Evolutionary conservation across 2,329 filamentous ascomycete genomes (phyloP).

Genomic region (Colletotrichum noveboracense): DNA sequence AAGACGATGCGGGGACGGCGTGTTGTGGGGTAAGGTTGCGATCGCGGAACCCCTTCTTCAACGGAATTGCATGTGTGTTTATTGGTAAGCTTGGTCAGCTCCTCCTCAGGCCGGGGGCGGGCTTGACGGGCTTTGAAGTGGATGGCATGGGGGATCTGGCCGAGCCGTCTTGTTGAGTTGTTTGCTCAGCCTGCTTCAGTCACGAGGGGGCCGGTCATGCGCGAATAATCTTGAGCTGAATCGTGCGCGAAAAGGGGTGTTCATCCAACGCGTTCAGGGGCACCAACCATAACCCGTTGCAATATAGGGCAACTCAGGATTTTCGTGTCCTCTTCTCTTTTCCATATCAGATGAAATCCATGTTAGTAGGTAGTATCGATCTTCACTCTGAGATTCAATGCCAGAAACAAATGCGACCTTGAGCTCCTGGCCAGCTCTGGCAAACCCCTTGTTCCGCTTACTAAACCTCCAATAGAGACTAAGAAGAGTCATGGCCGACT

Average conservation of each 20-base stretch:
- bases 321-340: neutral
- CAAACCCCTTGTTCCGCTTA: neutral
- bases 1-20: conserved; percentile 7
- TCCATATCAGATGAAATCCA: neutral
- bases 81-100: neutral
- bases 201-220: neutral
- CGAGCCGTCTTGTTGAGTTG: neutral
- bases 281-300: neutral
- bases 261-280: neutral
- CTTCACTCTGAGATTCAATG: neutral
- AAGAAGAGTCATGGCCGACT: neutral
- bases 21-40: neutral
- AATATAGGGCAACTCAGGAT: neutral
- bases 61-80: neutral
- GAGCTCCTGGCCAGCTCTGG: neutral
- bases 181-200: neutral
- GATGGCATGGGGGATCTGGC: neutral
- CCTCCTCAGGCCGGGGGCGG: neutral
- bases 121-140: neutral
- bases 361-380: neutral
- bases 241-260: neutral
- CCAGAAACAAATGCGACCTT: neutral
- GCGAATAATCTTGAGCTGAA: neutral
- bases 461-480: neutral
- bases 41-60: neutral